Evolutionary conservation across 2,329 filamentous ascomycete species (phyloP), one percentile per base, ranked within the genome.

Genomic region (Sarocladium kiliense): DNA sequence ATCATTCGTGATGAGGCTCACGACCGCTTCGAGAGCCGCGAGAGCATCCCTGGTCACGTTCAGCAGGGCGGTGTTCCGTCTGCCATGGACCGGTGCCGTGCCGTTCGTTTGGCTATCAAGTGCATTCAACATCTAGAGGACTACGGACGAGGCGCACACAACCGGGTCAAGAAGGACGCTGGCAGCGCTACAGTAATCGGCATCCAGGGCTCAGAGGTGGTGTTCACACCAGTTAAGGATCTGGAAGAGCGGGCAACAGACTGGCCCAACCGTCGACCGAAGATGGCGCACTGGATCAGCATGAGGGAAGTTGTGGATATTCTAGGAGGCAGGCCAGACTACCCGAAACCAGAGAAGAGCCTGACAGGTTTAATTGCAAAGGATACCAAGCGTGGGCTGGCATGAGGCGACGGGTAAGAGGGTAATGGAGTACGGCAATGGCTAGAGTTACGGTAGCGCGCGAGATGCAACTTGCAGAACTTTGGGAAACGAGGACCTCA

Each of bases 1-100:
- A 97, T 97, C 73, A 96, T 99, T 74, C 89, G 89, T 57, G 91
- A 96, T 62, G 94, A 97, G 71, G 89, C 91, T 9, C 87, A 89
- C 63, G 91, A 91, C 60, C 86, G 91, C 16, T 99, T 99, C 67
- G 94, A 99, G 71, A 89, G 89, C 45, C 86, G 93, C 58, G 88
- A 94, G 68, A 92, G 90, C 62, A 93, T 96, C 53, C 92, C 92
- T 0, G 92, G 92, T 14, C 92, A 97, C 74, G 92, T 96, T 61
- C 92, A 97, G 72, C 93, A 97, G 74, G 92, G 92, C 63, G 91
- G 91, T 56, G 90, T 89, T 42, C 94, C 94, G 0, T 95, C 90
- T 2, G 86, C 94, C 6, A 97, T 99, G 92, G 94, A 99, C 73
- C 88, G 94, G 55, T 92, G 93, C 64, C 86, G 94, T 47, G 93